Evolutionary conservation across 78 protist genomes (phyloP), one percentile per base, ranked within the genome.

Genomic region (Dictyostelium firmibasis): DNA sequence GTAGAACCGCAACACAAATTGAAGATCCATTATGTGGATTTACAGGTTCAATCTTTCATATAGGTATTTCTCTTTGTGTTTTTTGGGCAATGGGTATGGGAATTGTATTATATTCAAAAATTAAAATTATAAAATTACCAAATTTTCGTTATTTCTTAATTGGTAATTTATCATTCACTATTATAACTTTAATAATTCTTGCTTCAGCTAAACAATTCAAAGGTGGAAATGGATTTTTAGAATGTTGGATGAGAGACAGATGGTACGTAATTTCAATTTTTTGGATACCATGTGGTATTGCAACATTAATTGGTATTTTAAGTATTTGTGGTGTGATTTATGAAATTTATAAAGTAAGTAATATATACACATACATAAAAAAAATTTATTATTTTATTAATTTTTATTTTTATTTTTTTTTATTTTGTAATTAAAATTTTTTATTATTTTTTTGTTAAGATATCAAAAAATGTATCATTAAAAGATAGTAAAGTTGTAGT

Each of bases 11-110:
- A 4, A 84, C 60, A 20, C 92, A 86, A 75, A 6, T 11, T 18
- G 92, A 75, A 53, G 84, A 11, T 13, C 18, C 25, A 16, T 20
- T 57, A 57, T 86, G 92, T 35, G 74, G 78, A 4, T 9, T 74
- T 1, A 76, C 92, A 3, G 84, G 84, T 27, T 29, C 92, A 20
- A 20, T 86, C 2, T 86, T 86, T 36, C 92, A 86, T 27, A 53
- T 86, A 2, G 92, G 78, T 36, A 23, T 35, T 2, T 36, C 36
- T 0, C 31, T n/a, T 13, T 83, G 84, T 13, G 82, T 86, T 10
- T 29, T 76, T 3, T 86, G 92, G 92, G 76, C 84, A 84, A 31
- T 82, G 8, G 76, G 85, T 0, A 86, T 86, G 92, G 83, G 77
- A 2, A 75, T 86, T 35, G 25, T 57, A 13, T 82, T 86, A 13